phyloP scores from a whole-genome alignment of 2,329 filamentous ascomycete species.

The Lecanicillium sp. region DNA sequence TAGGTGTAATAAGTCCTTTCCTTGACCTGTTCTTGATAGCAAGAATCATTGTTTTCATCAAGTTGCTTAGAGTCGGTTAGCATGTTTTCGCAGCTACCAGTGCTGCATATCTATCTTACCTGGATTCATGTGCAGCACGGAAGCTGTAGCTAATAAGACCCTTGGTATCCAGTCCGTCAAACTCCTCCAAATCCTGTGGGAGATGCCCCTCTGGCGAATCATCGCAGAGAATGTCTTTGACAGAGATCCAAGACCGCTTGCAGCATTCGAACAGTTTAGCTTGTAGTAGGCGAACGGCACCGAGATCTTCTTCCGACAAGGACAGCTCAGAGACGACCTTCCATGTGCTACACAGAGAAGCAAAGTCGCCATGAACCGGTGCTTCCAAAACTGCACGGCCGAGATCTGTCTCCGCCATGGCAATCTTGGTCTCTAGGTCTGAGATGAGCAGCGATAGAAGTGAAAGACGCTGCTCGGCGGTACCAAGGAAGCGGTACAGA shows the following conservation, averaged over 20 bases:
- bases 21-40: constrained; percentile 42
- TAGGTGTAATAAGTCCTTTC: constrained; percentile 37
- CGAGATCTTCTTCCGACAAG: constrained; percentile 28
- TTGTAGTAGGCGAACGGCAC: constrained; percentile 35
- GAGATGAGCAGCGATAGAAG: constrained; percentile 52
- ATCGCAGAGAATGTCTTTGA: constrained; percentile 75
- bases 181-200: constrained; percentile 66
- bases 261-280: constrained; percentile 52
- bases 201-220: constrained; percentile 90
- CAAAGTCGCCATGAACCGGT: constrained; percentile 64
- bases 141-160: constrained; percentile 92
- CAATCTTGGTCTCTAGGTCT: constrained; percentile 58
- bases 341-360: constrained; percentile 54
- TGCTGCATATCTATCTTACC: constrained; percentile 38
- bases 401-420: constrained; percentile 56
- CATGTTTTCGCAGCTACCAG: constrained; percentile 3
- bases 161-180: constrained; percentile 70
- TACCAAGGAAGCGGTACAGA: constrained; percentile 49
- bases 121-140: constrained; percentile 89
- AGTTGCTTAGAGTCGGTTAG: constrained; percentile 46
- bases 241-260: constrained; percentile 65
- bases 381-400: constrained; percentile 57
- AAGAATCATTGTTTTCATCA: constrained; percentile 56
- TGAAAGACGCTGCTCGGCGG: constrained; percentile 31
- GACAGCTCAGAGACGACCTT: constrained; percentile 36